A percentile compares a stretch with the other conserved stretches of the same genome.
Evolutionary conservation across 225 moss, liverwort and hornwort species (phyloP).

Genomic region (Bryoerythrophyllum caledonicum): DNA sequence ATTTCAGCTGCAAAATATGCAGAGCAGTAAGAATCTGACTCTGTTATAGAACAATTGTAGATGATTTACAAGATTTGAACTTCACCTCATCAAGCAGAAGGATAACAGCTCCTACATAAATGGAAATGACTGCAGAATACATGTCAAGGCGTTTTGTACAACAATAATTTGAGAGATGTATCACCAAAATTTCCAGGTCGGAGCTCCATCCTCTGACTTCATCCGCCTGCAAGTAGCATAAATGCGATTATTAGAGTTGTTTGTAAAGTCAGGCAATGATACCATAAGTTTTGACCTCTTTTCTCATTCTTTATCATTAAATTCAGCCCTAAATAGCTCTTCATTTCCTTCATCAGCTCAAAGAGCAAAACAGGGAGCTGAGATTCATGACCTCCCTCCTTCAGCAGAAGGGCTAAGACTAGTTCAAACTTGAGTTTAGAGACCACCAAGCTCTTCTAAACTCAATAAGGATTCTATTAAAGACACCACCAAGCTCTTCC

Average conservation of each 20-base stretch:
- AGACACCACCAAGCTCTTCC: too few species aligned
- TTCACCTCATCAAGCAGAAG: not conserved
- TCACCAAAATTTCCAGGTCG: constrained; percentile 36
- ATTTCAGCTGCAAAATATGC: not conserved
- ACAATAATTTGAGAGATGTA: not conserved
- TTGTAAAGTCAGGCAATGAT: too few species aligned
- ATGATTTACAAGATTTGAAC: constrained; percentile 16
- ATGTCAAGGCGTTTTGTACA: not conserved
- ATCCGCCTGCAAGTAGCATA: constrained; percentile 21
- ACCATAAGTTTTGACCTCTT: too few species aligned
- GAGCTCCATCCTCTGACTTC: constrained; percentile 5
- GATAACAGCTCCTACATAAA: not conserved
- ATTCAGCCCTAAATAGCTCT: too few species aligned
- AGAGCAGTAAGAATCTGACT: not conserved
- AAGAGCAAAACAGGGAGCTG: too few species aligned
- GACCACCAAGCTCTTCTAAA: too few species aligned
- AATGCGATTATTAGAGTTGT: not conserved
- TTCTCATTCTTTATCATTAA: too few species aligned
- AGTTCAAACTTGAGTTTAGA: too few species aligned
- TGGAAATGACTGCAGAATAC: constrained; percentile 1
- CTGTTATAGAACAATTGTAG: constrained; percentile 7
- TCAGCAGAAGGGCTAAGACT: too few species aligned
- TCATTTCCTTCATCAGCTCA: too few species aligned
- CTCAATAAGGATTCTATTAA: too few species aligned
- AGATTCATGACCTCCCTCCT: too few species aligned